These are phyloP conservation scores for Dactylellina drechsleri DNA, from an alignment of 2,329 filamentous ascomycete genomes.

Conservation along the genomic window DNA sequence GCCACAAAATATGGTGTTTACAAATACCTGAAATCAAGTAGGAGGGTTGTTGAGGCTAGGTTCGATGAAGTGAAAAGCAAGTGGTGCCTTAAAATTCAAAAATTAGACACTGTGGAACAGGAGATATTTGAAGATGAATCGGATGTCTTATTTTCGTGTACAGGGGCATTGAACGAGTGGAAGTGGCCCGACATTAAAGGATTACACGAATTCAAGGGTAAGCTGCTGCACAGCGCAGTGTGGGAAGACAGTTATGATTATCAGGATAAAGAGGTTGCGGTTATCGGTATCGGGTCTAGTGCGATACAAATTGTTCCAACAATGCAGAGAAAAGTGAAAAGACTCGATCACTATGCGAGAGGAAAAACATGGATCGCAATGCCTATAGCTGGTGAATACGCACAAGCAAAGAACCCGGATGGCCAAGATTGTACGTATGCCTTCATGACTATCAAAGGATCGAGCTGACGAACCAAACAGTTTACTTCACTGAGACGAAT, in stretches of 20 bases:
- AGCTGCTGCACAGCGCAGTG: constrained; percentile 66
- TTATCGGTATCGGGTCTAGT: constrained; percentile 70
- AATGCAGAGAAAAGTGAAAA: constrained; percentile 64
- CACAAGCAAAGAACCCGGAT: constrained; percentile 60
- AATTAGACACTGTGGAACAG: constrained; percentile 46
- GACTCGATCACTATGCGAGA: constrained; percentile 66
- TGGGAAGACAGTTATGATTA: constrained; percentile 63
- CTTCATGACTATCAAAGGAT: not conserved
- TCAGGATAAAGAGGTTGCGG: constrained; percentile 66
- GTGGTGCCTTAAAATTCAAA: constrained; percentile 56
- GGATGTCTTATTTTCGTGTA: constrained; percentile 60
- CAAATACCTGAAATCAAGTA: constrained; percentile 65
- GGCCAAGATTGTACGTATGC: constrained; percentile 59
- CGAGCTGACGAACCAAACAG: constrained; percentile 1
- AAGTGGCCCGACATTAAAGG: constrained; percentile 67
- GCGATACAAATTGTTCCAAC: constrained; percentile 68
- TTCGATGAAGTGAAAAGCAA: constrained; percentile 61
- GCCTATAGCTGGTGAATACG: constrained; percentile 60
- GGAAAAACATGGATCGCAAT: constrained; percentile 56
- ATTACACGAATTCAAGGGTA: constrained; percentile 65
- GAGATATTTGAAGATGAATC: constrained; percentile 56
- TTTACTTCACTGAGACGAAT: constrained; percentile 54
- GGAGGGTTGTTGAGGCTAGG: constrained; percentile 62
- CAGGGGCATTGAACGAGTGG: constrained; percentile 68
- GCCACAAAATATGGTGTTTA: constrained; percentile 65